Evolutionary conservation across 805 yeast species (phyloP).

Genomic region (Kuraishia floccosa): DNA sequence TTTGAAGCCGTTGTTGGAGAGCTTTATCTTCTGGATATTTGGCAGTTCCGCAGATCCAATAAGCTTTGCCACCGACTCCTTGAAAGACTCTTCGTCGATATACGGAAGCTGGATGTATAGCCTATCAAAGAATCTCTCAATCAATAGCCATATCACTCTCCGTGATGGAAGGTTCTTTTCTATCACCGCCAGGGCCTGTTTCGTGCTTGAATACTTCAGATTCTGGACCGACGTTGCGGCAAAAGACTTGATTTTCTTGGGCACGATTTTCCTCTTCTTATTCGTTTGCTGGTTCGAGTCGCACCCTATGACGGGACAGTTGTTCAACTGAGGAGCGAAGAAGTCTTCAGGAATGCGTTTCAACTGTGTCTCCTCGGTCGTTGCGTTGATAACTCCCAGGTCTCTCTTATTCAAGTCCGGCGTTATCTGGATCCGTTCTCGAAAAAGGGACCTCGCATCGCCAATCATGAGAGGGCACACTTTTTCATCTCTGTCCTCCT

Average conservation of each 20-base stretch:
- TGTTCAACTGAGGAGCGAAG: too few relatives aligned
- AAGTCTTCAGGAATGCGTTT: too few relatives aligned
- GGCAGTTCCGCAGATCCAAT: conserved; percentile 27
- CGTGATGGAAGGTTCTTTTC: conserved; percentile 41
- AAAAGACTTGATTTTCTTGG: conserved; percentile 14
- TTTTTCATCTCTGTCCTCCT: conserved; percentile 14
- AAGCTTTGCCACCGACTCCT: conserved; percentile 27
- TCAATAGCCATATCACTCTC: conserved; percentile 39
- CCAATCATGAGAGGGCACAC: conserved; percentile 36
- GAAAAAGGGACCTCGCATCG: conserved; percentile 25
- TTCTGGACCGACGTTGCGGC: conserved; percentile 20
- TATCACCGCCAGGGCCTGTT: conserved; percentile 24
- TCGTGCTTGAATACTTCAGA: conserved; percentile 27
- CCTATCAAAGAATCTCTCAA: conserved; percentile 47
- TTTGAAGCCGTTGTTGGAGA: conserved; percentile 18
- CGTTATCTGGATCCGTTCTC: too few relatives aligned
- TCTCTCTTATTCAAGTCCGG: too few relatives aligned
- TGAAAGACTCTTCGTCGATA: conserved; percentile 45
- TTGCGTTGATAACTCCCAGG: too few relatives aligned
- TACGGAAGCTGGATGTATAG: conserved; percentile 59
- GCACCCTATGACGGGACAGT: conserved; percentile 10
- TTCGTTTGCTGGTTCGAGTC: conserved; percentile 6
- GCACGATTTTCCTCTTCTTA: conserved; percentile 6
- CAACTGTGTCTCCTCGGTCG: too few relatives aligned
- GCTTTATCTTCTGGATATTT: conserved; percentile 14